A percentile compares a stretch with the other conserved stretches of the same genome.
phyloP scores from a whole-genome alignment of 495 filamentous ascomycete genomes.

The Tetracladium setigerum region DNA sequence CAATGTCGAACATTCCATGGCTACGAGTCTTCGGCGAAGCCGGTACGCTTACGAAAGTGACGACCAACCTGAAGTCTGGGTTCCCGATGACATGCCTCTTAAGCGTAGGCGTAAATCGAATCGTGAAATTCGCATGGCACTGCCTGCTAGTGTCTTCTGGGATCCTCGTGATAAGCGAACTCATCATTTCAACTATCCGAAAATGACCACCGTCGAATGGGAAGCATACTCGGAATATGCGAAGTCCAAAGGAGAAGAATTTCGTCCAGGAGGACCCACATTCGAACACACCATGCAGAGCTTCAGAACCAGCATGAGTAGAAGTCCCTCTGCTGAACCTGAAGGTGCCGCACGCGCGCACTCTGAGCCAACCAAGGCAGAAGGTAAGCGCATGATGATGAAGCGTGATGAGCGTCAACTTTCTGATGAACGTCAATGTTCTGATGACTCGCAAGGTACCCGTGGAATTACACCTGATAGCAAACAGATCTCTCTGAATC shows the following conservation, averaged over 20 bases:
- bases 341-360: slow-evolving; percentile 10
- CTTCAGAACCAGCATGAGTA: slow-evolving; percentile 15
- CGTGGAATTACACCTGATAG: too few relatives aligned
- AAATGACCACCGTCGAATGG: slow-evolving; percentile 44
- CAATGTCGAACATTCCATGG: neutral
- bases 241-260: slow-evolving; percentile 34
- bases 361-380: slow-evolving; percentile 16
- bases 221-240: slow-evolving; percentile 36
- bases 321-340: slow-evolving; percentile 11
- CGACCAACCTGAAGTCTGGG: slow-evolving; percentile 4
- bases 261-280: slow-evolving; percentile 20
- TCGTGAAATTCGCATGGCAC: slow-evolving; percentile 40
- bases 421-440: neutral
- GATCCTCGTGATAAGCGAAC: slow-evolving; percentile 35
- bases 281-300: slow-evolving; percentile 21
- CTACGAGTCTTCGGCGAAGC: slow-evolving; percentile 16
- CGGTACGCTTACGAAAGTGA: slow-evolving; percentile 14
- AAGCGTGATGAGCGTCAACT: slow-evolving; percentile 19
- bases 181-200: slow-evolving; percentile 45
- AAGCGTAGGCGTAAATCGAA: slow-evolving; percentile 17
- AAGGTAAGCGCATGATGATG: slow-evolving; percentile 16
- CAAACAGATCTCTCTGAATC: neutral
- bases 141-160: slow-evolving; percentile 44
- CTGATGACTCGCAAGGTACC: neutral
- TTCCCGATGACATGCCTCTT: slow-evolving; percentile 6